Conservation (phyloP, 345 rosid genomes). For the Mercurialis annua region DNA sequence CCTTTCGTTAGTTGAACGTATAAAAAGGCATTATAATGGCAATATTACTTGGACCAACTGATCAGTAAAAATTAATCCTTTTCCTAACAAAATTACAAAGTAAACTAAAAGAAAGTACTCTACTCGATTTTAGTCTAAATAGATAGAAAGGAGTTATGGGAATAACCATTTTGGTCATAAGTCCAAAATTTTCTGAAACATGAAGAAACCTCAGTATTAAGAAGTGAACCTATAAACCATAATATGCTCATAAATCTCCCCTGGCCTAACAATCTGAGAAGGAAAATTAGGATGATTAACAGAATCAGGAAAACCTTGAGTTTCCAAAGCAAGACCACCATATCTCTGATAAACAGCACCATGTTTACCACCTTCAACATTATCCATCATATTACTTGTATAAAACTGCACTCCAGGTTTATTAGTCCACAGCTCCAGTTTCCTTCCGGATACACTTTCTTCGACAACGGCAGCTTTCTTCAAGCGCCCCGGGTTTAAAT, state of each 20-base stretch:
- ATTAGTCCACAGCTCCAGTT: conserved; percentile 68
- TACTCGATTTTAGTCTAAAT: too few relatives aligned
- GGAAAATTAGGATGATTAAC: conserved; percentile 78
- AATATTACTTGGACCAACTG: too few relatives aligned
- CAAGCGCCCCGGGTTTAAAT: conserved; percentile 25
- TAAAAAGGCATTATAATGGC: too few relatives aligned
- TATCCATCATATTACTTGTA: conserved; percentile 46
- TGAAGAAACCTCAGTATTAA: neutral
- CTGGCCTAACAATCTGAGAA: conserved; percentile 62
- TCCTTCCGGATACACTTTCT: conserved; percentile 59
- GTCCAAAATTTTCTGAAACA: too few relatives aligned
- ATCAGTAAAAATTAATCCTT: too few relatives aligned
- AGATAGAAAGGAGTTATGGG: too few relatives aligned
- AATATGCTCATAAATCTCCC: conserved; percentile 48
- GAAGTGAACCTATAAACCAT: conserved; percentile 76
- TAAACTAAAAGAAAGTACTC: too few relatives aligned
- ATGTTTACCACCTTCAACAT: conserved; percentile 59
- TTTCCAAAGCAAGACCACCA: conserved; percentile 66
- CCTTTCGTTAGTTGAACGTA: too few relatives aligned
- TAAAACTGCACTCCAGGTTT: conserved; percentile 74
- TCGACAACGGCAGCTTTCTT: conserved; percentile 51
- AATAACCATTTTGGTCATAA: too few relatives aligned
- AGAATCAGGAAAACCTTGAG: conserved; percentile 80
- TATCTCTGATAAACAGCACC: conserved; percentile 44
- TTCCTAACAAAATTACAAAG: too few relatives aligned